Evolutionary conservation across 2,329 filamentous ascomycete species (phyloP), one percentile per base, ranked within the genome.

Genomic region (Ophiostoma triangulosporum): DNA sequence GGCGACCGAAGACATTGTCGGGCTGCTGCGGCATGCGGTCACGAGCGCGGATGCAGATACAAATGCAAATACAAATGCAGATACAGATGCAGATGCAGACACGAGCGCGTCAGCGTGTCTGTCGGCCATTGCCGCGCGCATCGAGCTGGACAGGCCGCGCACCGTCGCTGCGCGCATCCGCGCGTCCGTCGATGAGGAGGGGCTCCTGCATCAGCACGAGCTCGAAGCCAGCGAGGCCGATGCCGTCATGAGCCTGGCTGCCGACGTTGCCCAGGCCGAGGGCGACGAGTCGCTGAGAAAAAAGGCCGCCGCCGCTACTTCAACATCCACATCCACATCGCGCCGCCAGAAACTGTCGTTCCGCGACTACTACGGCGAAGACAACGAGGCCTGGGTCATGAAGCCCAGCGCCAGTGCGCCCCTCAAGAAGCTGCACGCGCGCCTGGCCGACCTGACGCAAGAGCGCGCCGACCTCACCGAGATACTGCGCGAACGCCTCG

Each of bases 101-200:
- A 11, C 29, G 29, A 11, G 22, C 48, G 4, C 24, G 24, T 31
- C 63, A 11, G 24, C 43, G 27, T 48, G 27, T 6, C 65, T 80
- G 3, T 54, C 66, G 50, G 60, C 65, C 38, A 65, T 86, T 54
- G 63, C 75, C 3, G 66, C 65, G 20, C 78, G 84, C 6, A 79
- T 93, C 43, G 73, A 79, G 52, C 73, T 96, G 20, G 72, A 77
- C 12, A 78, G 80, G 2, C 86, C 89, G 0, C 69, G 73, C 11
- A 73, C 77, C 40, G 76, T 97, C 4, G 86, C 90, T 2, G 68
- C 72, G 22, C 77, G 76, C 22, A 95, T 98, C 55, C 70, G 77
- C 50, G 73, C 77, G 3, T 83, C 91, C 4, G 95, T 98, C 55
- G 93, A 98, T 62, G 93, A 97, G 68, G 90, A 96, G 58, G 88